phyloP scores from a whole-genome alignment of 345 rosid species.

The Lumnitzera racemosa region DNA sequence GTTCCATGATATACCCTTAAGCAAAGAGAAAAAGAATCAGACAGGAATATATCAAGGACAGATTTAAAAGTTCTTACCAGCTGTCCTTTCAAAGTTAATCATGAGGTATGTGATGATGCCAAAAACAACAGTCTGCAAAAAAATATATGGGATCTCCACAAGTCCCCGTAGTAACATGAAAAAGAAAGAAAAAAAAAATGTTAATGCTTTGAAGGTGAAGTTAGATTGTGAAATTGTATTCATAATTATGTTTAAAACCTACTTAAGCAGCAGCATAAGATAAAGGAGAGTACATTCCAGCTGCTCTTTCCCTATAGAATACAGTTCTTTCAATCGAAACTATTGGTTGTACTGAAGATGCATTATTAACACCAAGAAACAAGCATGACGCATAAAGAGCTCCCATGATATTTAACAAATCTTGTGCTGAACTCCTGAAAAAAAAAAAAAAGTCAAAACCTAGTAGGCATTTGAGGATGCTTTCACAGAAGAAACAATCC shows the following conservation, averaged over 20 bases:
- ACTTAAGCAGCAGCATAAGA: slow-evolving; percentile 84
- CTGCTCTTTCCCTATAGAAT: slow-evolving; percentile 87
- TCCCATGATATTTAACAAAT: slow-evolving; percentile 62
- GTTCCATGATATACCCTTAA: too few relatives aligned
- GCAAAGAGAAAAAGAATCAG: background rate
- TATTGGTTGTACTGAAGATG: slow-evolving; percentile 86
- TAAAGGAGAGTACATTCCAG: slow-evolving; percentile 75
- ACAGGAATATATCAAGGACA: background rate
- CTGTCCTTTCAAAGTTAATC: slow-evolving; percentile 69
- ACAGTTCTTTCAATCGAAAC: slow-evolving; percentile 85
- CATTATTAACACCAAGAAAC: slow-evolving; percentile 81
- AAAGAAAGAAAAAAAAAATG: background rate
- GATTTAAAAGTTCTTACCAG: slow-evolving; percentile 36
- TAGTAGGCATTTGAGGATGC: too few relatives aligned
- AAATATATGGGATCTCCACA: slow-evolving; percentile 84
- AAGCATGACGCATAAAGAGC: slow-evolving; percentile 76
- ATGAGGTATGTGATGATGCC: slow-evolving; percentile 81
- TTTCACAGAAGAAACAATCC: too few relatives aligned
- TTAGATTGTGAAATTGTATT: too few relatives aligned
- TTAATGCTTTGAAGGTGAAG: too few relatives aligned
- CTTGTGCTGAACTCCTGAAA: slow-evolving; percentile 44
- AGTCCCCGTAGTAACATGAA: slow-evolving; percentile 36
- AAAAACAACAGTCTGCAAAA: slow-evolving; percentile 56
- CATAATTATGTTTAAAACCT: background rate
- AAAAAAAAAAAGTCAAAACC: background rate